Conservation (phyloP, 2,329 filamentous ascomycete species). For the Fusarium pseudograminearum region DNA sequence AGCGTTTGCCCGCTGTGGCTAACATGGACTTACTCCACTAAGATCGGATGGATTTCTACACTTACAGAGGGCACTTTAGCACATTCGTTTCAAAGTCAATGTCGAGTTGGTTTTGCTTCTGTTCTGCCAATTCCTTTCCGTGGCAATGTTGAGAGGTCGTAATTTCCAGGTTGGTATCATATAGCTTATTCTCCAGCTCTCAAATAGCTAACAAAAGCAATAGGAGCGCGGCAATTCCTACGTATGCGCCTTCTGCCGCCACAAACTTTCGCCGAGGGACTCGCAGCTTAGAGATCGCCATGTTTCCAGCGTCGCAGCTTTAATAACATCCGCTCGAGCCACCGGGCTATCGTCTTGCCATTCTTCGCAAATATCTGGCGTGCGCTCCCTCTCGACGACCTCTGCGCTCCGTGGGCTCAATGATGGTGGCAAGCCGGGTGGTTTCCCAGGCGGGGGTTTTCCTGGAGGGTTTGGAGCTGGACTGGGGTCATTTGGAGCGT, state of each 20-base stretch:
- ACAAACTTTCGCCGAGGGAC: slow-evolving; percentile 44
- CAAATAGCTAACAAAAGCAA: slow-evolving; percentile 22
- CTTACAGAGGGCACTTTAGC: slow-evolving; percentile 24
- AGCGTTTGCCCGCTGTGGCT: slow-evolving; percentile 32
- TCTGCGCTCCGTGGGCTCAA: slow-evolving; percentile 36
- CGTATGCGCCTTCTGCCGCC: slow-evolving; percentile 57
- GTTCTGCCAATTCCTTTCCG: slow-evolving; percentile 37
- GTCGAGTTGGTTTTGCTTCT: slow-evolving; percentile 36
- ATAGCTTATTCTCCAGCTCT: not conserved
- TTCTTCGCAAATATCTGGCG: slow-evolving; percentile 8
- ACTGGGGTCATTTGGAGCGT: slow-evolving; percentile 44
- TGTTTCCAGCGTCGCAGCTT: slow-evolving; percentile 23
- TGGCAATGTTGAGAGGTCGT: slow-evolving; percentile 59
- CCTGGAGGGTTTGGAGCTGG: slow-evolving; percentile 38
- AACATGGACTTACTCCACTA: slow-evolving; percentile 31
- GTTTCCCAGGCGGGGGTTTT: slow-evolving; percentile 44
- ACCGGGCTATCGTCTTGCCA: slow-evolving; percentile 7
- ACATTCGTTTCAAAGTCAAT: slow-evolving; percentile 36
- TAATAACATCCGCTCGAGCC: slow-evolving; percentile 16
- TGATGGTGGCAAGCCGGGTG: slow-evolving; percentile 35
- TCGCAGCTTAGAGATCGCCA: slow-evolving; percentile 31
- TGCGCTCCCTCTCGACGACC: slow-evolving; percentile 49
- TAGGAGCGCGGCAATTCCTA: slow-evolving; percentile 56
- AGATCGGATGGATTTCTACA: slow-evolving; percentile 17
- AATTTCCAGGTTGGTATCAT: slow-evolving; percentile 54